Evolutionary conservation across 2,329 filamentous ascomycete genomes (phyloP).

Genomic region (Colletotrichum higginsianum): DNA sequence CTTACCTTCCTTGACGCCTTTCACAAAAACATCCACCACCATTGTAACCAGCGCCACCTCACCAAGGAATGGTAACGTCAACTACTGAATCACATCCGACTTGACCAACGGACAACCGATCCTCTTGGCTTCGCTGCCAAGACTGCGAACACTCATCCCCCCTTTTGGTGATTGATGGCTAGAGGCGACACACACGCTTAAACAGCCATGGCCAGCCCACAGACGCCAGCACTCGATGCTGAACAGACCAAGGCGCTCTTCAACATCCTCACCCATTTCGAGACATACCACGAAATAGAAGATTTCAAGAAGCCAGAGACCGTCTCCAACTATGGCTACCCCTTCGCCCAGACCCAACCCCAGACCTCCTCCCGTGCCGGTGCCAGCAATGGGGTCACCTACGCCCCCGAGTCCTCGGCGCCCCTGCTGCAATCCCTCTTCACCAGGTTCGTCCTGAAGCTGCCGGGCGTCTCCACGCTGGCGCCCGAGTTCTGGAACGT

Average conservation of each 20-base stretch:
- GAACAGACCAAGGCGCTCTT: slow-evolving; percentile 68
- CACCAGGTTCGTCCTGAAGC: slow-evolving; percentile 73
- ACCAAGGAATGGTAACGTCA: background rate
- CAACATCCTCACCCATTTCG: slow-evolving; percentile 72
- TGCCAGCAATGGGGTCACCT: slow-evolving; percentile 32
- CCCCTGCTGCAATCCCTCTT: slow-evolving; percentile 80
- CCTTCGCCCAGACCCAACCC: slow-evolving; percentile 63
- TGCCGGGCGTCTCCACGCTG: slow-evolving; percentile 77
- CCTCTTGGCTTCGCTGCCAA: too few relatives aligned
- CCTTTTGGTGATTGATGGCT: background rate
- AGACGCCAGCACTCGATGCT: slow-evolving; percentile 47
- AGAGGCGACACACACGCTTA: background rate
- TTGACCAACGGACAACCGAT: background rate
- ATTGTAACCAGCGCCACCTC: background rate
- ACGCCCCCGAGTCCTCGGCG: slow-evolving; percentile 61
- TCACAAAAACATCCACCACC: background rate
- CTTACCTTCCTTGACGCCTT: too few relatives aligned
- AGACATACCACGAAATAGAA: slow-evolving; percentile 78
- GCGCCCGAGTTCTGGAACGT: slow-evolving; percentile 75
- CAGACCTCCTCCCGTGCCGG: background rate
- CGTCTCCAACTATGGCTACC: slow-evolving; percentile 78
- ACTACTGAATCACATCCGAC: background rate
- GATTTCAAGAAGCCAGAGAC: slow-evolving; percentile 77
- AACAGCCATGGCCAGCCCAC: slow-evolving; percentile 19
- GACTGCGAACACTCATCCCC: background rate